phyloP scores from a whole-genome alignment of 208 protist genomes.

The Histomonas meleagridis region DNA sequence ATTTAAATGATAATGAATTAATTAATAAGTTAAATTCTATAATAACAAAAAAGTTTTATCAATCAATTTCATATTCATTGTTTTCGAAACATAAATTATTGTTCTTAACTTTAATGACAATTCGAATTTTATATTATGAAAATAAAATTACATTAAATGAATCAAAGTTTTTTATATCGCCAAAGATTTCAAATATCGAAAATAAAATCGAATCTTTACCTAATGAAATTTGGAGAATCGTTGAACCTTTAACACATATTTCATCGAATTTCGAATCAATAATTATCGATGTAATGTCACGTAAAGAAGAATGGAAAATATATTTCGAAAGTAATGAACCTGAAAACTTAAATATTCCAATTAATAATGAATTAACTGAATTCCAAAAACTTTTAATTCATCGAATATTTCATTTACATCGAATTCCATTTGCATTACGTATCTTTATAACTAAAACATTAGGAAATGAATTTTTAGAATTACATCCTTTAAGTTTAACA shows the following conservation, averaged over 20 bases:
- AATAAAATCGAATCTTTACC: constrained; percentile 69
- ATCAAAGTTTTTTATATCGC: constrained; percentile 50
- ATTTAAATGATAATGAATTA: neutral
- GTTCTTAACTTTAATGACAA: constrained; percentile 92
- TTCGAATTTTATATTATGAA: constrained; percentile 68
- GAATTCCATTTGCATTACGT: neutral
- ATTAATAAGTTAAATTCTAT: neutral
- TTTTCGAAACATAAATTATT: constrained; percentile 95
- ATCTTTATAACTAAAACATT: constrained; percentile 38
- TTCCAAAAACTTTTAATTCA: constrained; percentile 19
- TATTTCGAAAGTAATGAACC: neutral
- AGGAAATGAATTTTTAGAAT: constrained; percentile 49
- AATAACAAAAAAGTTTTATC: neutral
- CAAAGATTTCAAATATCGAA: neutral
- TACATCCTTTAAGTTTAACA: constrained; percentile 50
- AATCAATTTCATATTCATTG: constrained; percentile 61
- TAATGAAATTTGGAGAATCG: constrained; percentile 80
- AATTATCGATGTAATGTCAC: neutral
- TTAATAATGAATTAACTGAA: neutral
- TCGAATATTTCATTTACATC: neutral
- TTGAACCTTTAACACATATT: constrained; percentile 45
- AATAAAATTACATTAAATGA: constrained; percentile 50
- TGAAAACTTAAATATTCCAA: neutral
- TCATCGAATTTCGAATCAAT: neutral
- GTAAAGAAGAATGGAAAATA: neutral